Base-by-base conservation (phyloP, 2,329 filamentous ascomycete genomes). In the Talaromyces sp. region DNA sequence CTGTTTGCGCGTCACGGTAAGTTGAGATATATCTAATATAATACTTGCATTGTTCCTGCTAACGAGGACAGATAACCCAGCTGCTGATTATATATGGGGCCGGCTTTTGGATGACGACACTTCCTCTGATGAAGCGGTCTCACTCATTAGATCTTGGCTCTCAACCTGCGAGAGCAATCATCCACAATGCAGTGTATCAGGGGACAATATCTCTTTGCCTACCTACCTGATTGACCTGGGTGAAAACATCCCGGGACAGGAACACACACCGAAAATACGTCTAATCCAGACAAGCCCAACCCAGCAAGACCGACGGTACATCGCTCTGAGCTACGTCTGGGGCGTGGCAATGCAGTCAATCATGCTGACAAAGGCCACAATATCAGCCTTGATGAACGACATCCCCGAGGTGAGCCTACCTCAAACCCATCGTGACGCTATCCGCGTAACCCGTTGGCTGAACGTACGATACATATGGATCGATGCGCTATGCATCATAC, bases 401-500 rank as follows among this genome's bases (percentile, higher is more conserved):
- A 62, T 62, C 11, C 60, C 37, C 3, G 60, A 54, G 16, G 24
- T 35, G 19, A 35, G 33, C 2, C 48, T 62, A 33, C 60, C 60
- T 11, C 48, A 62, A 35, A 62, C 60, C 11, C 60, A 62, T 39
- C 47, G 60, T 10, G 60, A 62, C 19, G 48, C 48, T 33, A 62
- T 62, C 37, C 35, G 22, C n/a, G 48, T 62, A 14, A 48, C 60
- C 3, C 60, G 60, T 13, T 62, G 60, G 60, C 48, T 62, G 48
- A 24, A 22, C n/a, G 37, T 62, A n/a, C 60, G 50, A 4, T 62
- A 62, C 16, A 27, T 62, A 16, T 62, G 60, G 60, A 62, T 62
- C n/a, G 60, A 62, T 19, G 60, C 60, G 4, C 35, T 62, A 4
- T 62, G 60, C 13, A 62, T 62, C 5, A 56, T 62, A 5, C 60